Conservation (phyloP, 164 flowering plant genomes). For the Macadamia tetraphylla region DNA sequence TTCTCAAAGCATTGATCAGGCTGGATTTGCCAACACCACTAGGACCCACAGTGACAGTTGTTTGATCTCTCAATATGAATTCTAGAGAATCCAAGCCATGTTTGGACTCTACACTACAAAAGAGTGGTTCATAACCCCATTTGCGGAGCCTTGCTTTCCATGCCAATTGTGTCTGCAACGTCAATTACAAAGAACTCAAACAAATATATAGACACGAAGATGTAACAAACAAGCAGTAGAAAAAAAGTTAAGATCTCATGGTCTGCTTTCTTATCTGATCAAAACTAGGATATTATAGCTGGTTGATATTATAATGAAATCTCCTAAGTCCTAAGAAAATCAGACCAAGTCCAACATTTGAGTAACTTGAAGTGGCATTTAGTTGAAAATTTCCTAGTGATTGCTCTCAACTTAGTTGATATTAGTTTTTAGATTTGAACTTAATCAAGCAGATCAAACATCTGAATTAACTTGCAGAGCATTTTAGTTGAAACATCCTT, state of each 20-base stretch:
- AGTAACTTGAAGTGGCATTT: background rate
- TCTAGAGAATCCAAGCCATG: conserved; percentile 58
- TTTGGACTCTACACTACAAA: conserved; percentile 80
- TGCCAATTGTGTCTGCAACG: conserved; percentile 39
- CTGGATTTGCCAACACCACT: conserved; percentile 99
- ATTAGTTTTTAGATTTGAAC: no score
- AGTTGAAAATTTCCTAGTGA: background rate
- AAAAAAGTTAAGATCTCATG: background rate
- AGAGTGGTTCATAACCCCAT: conserved; percentile 87
- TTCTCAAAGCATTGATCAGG: conserved; percentile 85
- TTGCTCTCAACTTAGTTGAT: background rate
- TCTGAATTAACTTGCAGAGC: no score
- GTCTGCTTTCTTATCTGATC: background rate
- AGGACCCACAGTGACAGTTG: conserved; percentile 90
- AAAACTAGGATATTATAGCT: background rate
- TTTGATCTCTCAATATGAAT: conserved; percentile 57
- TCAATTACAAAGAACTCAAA: conserved; percentile 2
- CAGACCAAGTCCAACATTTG: background rate
- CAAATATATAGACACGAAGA: background rate
- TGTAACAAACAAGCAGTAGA: background rate
- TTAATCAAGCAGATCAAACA: no score
- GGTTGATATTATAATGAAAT: background rate
- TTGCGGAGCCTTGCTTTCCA: conserved; percentile 69
- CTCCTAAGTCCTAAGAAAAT: background rate
- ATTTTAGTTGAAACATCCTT: no score